Conservation (phyloP, 2,329 filamentous ascomycete species). For the Bipolaris zeicola region DNA sequence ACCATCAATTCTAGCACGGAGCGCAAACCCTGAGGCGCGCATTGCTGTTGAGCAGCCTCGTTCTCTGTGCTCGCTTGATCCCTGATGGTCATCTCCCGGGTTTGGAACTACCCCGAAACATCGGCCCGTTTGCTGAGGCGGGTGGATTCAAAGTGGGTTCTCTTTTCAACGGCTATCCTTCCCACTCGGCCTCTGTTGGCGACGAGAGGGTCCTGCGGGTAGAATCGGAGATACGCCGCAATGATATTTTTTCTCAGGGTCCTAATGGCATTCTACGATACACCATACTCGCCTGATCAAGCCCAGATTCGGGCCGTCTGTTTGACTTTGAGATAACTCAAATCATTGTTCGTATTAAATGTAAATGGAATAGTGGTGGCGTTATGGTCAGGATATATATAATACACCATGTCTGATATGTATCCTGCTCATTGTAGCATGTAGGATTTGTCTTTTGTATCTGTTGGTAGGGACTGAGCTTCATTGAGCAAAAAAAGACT, state of each 20-base stretch:
- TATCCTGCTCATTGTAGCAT: neutral
- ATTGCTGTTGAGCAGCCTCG: slow-evolving; percentile 16
- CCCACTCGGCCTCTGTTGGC: slow-evolving; percentile 3
- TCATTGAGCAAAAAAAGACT: slow-evolving; percentile 1
- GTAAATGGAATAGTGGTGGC: slow-evolving; percentile 8
- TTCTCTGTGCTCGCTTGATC: slow-evolving; percentile 18
- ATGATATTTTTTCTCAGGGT: slow-evolving; percentile 7
- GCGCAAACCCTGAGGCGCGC: slow-evolving; percentile 5
- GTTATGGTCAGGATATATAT: neutral
- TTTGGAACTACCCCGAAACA: slow-evolving; percentile 15
- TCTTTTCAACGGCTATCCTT: slow-evolving; percentile 6
- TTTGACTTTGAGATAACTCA: neutral
- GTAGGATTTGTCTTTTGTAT: neutral
- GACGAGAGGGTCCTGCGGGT: slow-evolving; percentile 15
- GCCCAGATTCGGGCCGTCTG: slow-evolving; percentile 8
- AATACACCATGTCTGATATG: slow-evolving; percentile 3
- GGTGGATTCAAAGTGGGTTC: slow-evolving; percentile 9
- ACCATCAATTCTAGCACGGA: slow-evolving; percentile 26
- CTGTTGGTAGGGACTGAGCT: slow-evolving; percentile 1
- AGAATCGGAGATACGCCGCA: slow-evolving; percentile 11
- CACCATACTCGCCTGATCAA: slow-evolving; percentile 2
- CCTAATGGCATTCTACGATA: slow-evolving; percentile 4
- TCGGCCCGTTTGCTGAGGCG: slow-evolving; percentile 20
- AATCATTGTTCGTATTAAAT: slow-evolving; percentile 1
- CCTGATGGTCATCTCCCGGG: slow-evolving; percentile 27